Base-by-base conservation (phyloP, 2,329 filamentous ascomycete species). In the Hymenoscyphus infarciens region DNA sequence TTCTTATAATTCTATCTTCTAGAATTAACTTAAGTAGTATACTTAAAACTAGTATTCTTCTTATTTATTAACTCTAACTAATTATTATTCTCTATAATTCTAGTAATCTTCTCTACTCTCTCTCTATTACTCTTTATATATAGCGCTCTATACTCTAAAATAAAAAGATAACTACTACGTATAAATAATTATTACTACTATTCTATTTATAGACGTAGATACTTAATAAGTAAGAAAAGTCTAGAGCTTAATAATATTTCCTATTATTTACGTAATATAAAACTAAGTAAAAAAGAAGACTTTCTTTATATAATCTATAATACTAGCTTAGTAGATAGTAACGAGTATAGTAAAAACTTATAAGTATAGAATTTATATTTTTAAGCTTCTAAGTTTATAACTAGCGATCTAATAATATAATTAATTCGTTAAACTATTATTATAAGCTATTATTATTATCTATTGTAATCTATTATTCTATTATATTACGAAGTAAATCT, bases 291-390 rank as follows among this genome's bases (percentile, higher is more conserved):
- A 80, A 63, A 77, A 73, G 15, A 77, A 77, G 49, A 79, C 75
- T 63, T 80, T 80, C 71, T 80, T 81, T 5, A 77, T 78, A 60
- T 81, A 76, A 0, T 79, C 78, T 5, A 75, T 76, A 5, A 77
- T 74, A 61, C 80, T 69, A 3, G 61, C 62, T 22, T 79, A 54
- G 53, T 56, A 49, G 53, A 61, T 60, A 8, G 61, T 60, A 4
- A 63, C 58, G 2, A 60, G 57, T 13, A 70, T 67, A 54, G n/a
- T 75, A 75, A 61, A 75, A 73, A 15, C 71, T 68, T 7, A 69
- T 70, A 2, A 76, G 64, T 10, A n/a, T n/a, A n/a, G n/a, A n/a
- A n/a, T n/a, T n/a, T n/a, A n/a, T n/a, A n/a, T n/a, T n/a, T n/a
- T n/a, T n/a, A n/a, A n/a, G n/a, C n/a, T n/a, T n/a, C n/a, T n/a